These are phyloP conservation scores for Raphanus hybrid DNA, from an alignment of 441 rosid species.

Conservation along the genomic window DNA sequence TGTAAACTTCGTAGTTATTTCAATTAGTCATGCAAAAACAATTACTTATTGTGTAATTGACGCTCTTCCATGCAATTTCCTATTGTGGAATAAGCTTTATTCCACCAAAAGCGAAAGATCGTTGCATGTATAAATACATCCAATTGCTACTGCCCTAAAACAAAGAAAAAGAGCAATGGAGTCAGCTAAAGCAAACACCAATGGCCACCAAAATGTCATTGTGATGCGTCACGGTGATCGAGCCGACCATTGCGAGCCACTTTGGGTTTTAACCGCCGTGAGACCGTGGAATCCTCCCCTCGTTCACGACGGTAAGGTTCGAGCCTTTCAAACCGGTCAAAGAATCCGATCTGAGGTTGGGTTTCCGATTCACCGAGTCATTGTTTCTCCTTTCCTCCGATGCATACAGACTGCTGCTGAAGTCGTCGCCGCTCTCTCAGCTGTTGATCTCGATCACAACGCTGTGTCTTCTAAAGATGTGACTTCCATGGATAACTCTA, in stretches of 20 bases:
- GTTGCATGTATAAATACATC: background rate
- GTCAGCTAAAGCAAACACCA: too few species aligned
- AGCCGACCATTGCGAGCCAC: background rate
- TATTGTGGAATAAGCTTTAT: background rate
- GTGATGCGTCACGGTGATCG: constrained; percentile 7
- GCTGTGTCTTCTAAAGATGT: background rate
- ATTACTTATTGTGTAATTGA: too few species aligned
- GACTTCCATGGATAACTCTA: background rate
- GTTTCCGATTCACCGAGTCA: background rate
- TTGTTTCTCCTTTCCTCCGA: constrained; percentile 1
- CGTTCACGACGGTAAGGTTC: background rate
- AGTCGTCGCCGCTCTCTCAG: background rate
- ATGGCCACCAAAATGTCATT: too few species aligned
- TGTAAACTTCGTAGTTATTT: too few species aligned
- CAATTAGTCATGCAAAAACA: background rate
- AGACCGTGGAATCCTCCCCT: constrained; percentile 4
- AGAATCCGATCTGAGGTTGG: background rate
- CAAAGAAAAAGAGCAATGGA: too few species aligned
- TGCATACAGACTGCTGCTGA: background rate
- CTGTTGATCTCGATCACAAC: background rate
- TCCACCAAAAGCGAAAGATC: too few species aligned
- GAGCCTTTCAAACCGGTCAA: constrained; percentile 4
- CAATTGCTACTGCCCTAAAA: too few species aligned
- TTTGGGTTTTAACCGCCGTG: background rate
- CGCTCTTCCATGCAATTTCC: background rate